Evolutionary conservation across 2,329 filamentous ascomycete species (phyloP), one percentile per base, ranked within the genome.

Genomic region (Neophaeococcomyces mojaviensis): DNA sequence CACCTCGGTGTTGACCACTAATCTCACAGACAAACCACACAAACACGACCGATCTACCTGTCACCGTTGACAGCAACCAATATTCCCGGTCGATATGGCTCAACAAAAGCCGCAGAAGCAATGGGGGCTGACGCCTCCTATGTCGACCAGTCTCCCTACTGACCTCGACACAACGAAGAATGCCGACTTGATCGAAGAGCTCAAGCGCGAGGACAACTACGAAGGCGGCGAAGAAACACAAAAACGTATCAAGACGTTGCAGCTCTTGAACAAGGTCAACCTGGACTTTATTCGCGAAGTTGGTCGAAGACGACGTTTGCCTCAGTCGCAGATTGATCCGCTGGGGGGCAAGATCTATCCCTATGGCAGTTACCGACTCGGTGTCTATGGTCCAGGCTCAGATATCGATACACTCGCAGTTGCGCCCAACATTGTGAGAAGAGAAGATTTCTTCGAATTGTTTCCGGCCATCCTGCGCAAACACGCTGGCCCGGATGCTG

Each of bases 351-450:
- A 90, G 69, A 82, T 98, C 55, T 95, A 94, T 64, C 94, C 90
- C 1, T 98, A 92, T 65, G 92, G 92, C 53, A 97, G 92, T 67
- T 98, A 90, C 66, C 84, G 89, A 32, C 74, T 98, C 10, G 92
- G 92, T 49, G 92, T 97, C 19, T 95, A 86, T 65, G 89, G 89
- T 4, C 92, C 92, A 36, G 75, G 88, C 41, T 97, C 92, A 38
- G 92, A 98, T 79, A 97, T 98, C 58, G 92, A 98, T 69, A 96
- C 92, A 1, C 79, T 98, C 42, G 82, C 97, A 49, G 84, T 96
- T 41, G 89, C 84, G 12, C 92, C 92, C 8, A 89, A 87, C 68
- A 88, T 95, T 60, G 85, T 97, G 43, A 78, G 79, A 10, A 83
- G 88, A 49, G 83, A 90, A 26, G 88, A 98, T 66, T 98, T 95